Conservation (phyloP, 2,329 filamentous ascomycete genomes). For the Trichoderma sp. region DNA sequence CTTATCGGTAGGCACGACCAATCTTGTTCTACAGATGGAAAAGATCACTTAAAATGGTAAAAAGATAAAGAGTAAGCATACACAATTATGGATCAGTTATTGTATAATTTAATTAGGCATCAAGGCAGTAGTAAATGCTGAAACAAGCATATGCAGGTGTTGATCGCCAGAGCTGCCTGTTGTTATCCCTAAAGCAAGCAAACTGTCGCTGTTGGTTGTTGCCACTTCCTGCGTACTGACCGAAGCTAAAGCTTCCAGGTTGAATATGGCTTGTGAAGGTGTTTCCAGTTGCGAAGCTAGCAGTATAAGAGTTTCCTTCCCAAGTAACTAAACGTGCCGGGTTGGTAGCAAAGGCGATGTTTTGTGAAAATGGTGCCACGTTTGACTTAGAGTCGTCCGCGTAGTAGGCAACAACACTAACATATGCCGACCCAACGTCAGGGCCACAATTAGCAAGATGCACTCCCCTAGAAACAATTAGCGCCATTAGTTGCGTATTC, state of each 20-base stretch:
- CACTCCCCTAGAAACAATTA: not conserved
- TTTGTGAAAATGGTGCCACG: not conserved
- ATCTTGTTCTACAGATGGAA: not conserved
- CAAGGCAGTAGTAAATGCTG: not conserved
- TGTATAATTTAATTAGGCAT: not conserved
- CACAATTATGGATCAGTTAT: too few species aligned
- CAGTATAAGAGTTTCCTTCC: not conserved
- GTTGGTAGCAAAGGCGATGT: not conserved
- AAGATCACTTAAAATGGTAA: not conserved
- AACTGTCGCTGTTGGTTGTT: not conserved
- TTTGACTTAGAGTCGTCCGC: not conserved
- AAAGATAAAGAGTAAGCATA: too few species aligned
- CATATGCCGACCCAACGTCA: not conserved
- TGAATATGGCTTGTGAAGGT: not conserved
- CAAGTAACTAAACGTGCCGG: not conserved
- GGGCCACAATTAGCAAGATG: conserved; percentile 5
- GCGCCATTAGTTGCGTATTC: not conserved
- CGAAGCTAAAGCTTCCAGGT: not conserved
- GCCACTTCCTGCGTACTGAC: not conserved
- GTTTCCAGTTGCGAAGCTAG: not conserved
- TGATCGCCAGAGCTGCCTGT: conserved; percentile 1
- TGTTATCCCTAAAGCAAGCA: not conserved
- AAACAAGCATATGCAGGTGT: not conserved
- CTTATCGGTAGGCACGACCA: too few species aligned
- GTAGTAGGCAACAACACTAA: conserved; percentile 4